Evolutionary conservation across 2,329 filamentous ascomycete species (phyloP).

Genomic region (Sarocladium oryzae): DNA sequence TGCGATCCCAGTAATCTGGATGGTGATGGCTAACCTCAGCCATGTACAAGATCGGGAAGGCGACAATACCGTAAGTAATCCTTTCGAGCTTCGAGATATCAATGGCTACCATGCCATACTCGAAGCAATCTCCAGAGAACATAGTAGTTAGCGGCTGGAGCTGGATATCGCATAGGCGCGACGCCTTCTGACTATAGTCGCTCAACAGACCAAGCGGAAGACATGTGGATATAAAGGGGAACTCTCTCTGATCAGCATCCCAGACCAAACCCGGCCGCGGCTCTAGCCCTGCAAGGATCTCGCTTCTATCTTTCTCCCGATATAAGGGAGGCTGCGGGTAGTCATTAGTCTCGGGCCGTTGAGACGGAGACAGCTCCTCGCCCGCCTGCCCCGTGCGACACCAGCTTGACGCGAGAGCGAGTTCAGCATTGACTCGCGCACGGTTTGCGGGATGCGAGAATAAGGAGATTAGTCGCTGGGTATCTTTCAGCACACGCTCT

Average conservation of each 20-base stretch:
- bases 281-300: not conserved
- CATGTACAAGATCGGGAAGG: not conserved
- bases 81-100: not conserved
- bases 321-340: not conserved
- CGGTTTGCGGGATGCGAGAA: not conserved
- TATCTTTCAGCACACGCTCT: not conserved
- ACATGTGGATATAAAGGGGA: not conserved
- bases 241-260: not conserved
- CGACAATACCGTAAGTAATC: not conserved
- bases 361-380: not conserved
- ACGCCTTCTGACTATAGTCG: not conserved
- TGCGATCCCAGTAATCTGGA: not conserved
- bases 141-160: not conserved
- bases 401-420: not conserved
- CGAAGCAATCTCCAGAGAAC: not conserved
- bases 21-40: not conserved
- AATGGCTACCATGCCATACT: not conserved
- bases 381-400: not conserved
- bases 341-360: not conserved
- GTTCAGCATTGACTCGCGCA: not conserved
- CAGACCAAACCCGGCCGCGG: not conserved
- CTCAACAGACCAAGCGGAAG: not conserved
- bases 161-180: not conserved
- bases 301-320: not conserved
- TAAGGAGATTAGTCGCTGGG: not conserved